A percentile compares a stretch with the other conserved stretches of the same genome.
Evolutionary conservation across 176 grass and related monocot species (phyloP).

Genomic region (Saccharum spontaneum): DNA sequence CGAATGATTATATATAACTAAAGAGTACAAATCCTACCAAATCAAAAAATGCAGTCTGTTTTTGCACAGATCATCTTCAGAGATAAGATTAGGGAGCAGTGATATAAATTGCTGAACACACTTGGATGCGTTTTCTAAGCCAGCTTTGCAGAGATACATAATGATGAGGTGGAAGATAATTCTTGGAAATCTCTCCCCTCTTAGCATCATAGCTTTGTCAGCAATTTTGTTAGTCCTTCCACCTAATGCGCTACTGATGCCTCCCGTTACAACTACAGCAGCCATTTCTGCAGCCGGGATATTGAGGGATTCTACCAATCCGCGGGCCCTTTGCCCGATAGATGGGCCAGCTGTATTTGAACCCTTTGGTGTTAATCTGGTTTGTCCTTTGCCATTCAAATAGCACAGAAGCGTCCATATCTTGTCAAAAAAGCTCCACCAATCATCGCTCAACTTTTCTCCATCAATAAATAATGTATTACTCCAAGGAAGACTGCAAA

Average conservation of each 20-base stretch:
- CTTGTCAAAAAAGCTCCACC: constrained; percentile 89
- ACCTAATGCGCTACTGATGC: constrained; percentile 72
- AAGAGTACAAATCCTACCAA: constrained; percentile 52
- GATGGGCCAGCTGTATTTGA: constrained; percentile 61
- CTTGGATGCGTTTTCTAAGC: constrained; percentile 75
- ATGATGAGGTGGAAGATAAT: constrained; percentile 85
- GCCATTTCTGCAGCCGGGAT: constrained; percentile 98
- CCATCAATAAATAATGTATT: constrained; percentile 49
- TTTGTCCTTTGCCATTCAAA: constrained; percentile 79
- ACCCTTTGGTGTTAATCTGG: constrained; percentile 56
- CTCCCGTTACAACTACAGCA: constrained; percentile 95
- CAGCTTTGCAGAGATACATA: constrained; percentile 93
- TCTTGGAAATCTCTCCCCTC: constrained; percentile 89
- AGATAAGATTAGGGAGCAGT: constrained; percentile 72
- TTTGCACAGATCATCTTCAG: constrained; percentile 88
- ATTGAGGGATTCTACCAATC: constrained; percentile 94
- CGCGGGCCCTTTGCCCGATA: constrained; percentile 89
- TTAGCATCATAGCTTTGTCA: constrained; percentile 95
- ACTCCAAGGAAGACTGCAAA: constrained; percentile 65
- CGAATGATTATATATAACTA: not conserved
- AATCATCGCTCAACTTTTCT: constrained; percentile 52
- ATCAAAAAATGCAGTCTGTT: constrained; percentile 87
- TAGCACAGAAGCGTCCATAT: constrained; percentile 75
- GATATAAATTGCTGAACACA: constrained; percentile 85
- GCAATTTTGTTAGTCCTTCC: constrained; percentile 70